Conservation (phyloP, 2,329 filamentous ascomycete species). For the Colletotrichum sp. region DNA sequence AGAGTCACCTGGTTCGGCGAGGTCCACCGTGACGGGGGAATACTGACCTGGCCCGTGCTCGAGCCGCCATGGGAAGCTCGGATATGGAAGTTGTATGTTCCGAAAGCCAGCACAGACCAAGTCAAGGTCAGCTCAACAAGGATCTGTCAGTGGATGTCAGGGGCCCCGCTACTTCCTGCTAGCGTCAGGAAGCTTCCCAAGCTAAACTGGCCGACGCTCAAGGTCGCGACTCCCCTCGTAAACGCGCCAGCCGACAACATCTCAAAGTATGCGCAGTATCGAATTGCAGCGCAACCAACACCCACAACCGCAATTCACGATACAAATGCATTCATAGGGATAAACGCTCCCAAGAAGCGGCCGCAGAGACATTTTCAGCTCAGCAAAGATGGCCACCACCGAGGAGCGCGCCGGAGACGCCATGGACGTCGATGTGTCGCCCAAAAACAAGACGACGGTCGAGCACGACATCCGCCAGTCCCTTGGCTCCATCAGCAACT, state of each 20-base stretch:
- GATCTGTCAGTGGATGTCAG: slow-evolving; percentile 7
- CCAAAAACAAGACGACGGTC: slow-evolving; percentile 36
- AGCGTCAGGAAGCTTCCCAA: slow-evolving; percentile 14
- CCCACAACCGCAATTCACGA: neutral
- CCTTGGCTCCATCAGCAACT: slow-evolving; percentile 37
- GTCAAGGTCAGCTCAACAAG: neutral
- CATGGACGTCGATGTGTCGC: slow-evolving; percentile 37
- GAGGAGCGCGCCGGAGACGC: slow-evolving; percentile 25
- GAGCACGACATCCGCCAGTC: slow-evolving; percentile 29
- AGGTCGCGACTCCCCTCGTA: slow-evolving; percentile 12
- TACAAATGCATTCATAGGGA: slow-evolving; percentile 2
- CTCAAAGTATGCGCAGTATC: slow-evolving; percentile 6
- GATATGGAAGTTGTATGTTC: neutral
- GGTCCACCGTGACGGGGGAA: neutral
- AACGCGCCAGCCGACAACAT: slow-evolving; percentile 14
- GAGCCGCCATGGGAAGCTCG: neutral
- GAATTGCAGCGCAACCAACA: neutral
- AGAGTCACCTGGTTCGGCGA: neutral
- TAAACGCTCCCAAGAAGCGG: neutral
- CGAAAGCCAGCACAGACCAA: neutral
- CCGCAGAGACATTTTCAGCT: neutral
- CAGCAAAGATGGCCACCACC: slow-evolving; percentile 23
- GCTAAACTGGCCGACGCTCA: slow-evolving; percentile 2
- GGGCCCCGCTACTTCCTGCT: neutral
- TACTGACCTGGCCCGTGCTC: neutral